These are phyloP conservation scores for Ceratocystis lukuohia DNA, from an alignment of 2,329 filamentous ascomycete genomes.

Conservation along the genomic window DNA sequence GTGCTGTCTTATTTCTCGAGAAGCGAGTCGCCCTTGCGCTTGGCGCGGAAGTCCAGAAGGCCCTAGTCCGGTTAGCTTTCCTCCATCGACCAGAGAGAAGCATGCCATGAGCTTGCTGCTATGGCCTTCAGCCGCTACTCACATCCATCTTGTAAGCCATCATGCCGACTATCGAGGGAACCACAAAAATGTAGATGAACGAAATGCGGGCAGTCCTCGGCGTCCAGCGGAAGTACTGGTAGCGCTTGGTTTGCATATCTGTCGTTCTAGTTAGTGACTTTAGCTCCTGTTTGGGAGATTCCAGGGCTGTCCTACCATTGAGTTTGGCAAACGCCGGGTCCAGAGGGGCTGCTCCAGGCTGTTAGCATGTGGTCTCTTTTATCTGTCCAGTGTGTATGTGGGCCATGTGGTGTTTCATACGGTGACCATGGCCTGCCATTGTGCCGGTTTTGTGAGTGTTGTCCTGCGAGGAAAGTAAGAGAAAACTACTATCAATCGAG, in stretches of 20 bases:
- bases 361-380: background rate
- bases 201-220: constrained; percentile 66
- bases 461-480: background rate
- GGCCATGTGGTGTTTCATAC: constrained; percentile 6
- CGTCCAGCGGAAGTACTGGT: constrained; percentile 95
- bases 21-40: constrained; percentile 76
- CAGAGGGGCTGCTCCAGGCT: constrained; percentile 14
- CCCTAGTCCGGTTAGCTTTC: constrained; percentile 43
- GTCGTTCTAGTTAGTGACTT: background rate
- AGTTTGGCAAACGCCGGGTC: constrained; percentile 20
- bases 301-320: constrained; percentile 12
- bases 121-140: constrained; percentile 31
- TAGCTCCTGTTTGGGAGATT: background rate
- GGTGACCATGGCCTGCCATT: constrained; percentile 17
- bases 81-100: background rate
- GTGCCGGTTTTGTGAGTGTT: background rate
- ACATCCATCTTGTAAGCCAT: constrained; percentile 75
- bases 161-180: constrained; percentile 58
- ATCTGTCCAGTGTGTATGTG: background rate
- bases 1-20: constrained; percentile 50
- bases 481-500: no score
- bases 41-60: constrained; percentile 71
- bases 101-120: background rate
- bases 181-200: constrained; percentile 59
- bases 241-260: constrained; percentile 76